These are phyloP conservation scores for Neofusicoccum umdonicola DNA, from an alignment of 2,329 filamentous ascomycete genomes.

Conservation along the genomic window DNA sequence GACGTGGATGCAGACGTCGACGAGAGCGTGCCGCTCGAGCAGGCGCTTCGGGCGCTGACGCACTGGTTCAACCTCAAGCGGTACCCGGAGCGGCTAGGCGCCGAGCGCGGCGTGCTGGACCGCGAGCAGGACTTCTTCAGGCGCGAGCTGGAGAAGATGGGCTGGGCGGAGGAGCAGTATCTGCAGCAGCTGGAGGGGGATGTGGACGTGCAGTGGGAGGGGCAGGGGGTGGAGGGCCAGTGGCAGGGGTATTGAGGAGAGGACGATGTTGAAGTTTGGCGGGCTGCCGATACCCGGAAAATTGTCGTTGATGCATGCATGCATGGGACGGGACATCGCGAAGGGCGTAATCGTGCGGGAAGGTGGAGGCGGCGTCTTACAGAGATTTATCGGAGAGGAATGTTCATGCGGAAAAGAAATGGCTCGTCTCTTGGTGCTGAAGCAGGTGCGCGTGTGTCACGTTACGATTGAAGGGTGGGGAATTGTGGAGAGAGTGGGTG, in stretches of 20 bases:
- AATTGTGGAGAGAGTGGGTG: background rate
- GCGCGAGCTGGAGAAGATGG: conserved; percentile 51
- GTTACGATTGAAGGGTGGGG: background rate
- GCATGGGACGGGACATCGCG: no score
- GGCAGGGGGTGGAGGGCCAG: background rate
- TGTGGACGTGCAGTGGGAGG: conserved; percentile 3
- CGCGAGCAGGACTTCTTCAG: conserved; percentile 50
- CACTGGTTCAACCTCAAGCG: conserved; percentile 89
- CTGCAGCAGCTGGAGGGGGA: conserved; percentile 19
- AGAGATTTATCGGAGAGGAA: background rate
- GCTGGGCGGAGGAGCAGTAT: conserved; percentile 33
- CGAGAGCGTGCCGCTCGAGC: conserved; percentile 85
- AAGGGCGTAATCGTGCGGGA: background rate
- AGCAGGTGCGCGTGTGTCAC: background rate
- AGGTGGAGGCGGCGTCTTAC: background rate
- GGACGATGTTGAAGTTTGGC: background rate
- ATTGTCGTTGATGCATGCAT: background rate
- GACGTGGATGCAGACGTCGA: conserved; percentile 94
- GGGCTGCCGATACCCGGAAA: background rate
- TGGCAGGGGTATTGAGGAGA: conserved; percentile 14
- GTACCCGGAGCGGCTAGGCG: conserved; percentile 75
- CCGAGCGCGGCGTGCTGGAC: conserved; percentile 38
- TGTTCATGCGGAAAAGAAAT: background rate
- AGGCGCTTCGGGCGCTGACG: conserved; percentile 82
- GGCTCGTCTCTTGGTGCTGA: background rate